Base-by-base conservation (phyloP, 495 filamentous ascomycete species). In the Neohortaea acidophila region DNA sequence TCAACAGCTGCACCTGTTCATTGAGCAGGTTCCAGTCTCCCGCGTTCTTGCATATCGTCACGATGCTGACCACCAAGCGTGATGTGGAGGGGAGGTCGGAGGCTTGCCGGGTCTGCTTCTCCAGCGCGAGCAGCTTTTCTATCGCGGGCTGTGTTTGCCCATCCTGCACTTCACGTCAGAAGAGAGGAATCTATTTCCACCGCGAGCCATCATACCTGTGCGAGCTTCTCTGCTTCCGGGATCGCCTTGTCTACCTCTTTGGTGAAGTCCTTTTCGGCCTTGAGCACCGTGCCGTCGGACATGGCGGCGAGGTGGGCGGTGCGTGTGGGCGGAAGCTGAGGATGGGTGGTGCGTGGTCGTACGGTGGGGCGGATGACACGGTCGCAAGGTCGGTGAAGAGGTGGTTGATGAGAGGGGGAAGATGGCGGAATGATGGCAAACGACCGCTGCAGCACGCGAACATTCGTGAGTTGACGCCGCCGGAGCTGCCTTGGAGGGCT, bases 51-150 rank as follows among this genome's bases (percentile, higher is more conserved):
- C 84, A 85, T 63, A 96, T 73, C 49, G 83, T 91, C 61, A 94
- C 81, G 56, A 94, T 86, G 33, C 73, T 66, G 56, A 91, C 64
- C 40, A 97, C 67, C 39, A 91, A 64, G 51, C 86, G 77, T 33
- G 84, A 92, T 47, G 91, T 94, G 11, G 89, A 92, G 28, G 89
- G 77, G 33, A 97, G 74, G 62, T 97, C 89, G 39, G 86, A 92
- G 17, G 86, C 86, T 72, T 97, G 89, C 70, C 89, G 73, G 36
- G 89, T 78, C 64, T 94, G 84, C 62, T 96, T 97, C 70, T 97
- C 89, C 51, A 97, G 64, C 15, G 64, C 61, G 26, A 84, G 67
- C 37, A 96, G 77, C 70, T 92, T 94, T 63, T 97, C 89, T 51
- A 97, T 79, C 45, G 86, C 86, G 22, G 69, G 75, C 57, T 49